Evolutionary conservation across 78 protist species (phyloP), one percentile per base, ranked within the genome.

Genomic region (Salpingoeca rosetta): DNA sequence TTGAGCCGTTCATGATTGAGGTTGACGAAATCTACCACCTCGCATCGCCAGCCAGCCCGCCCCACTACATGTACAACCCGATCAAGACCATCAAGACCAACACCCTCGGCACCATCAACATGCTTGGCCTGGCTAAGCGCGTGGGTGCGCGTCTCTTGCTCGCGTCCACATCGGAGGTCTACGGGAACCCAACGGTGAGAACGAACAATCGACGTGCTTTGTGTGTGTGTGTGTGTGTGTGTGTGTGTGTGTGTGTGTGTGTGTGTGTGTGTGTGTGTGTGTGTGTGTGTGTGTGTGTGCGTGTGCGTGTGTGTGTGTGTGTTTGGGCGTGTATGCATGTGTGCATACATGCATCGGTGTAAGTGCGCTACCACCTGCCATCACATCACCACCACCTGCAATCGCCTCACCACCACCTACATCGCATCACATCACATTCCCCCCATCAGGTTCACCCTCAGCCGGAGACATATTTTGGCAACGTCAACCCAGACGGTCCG

Each of bases 1-100:
- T 42, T 36, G 77, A 80, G 56, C 84, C 83, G 38, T 22, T 84
- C 79, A 3, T n/a, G 38, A 1, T 88, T 44, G 85, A 93, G 91
- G 57, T 87, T 44, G 93, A 93, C 73, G 91, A 80, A 73, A 87
- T 91, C 83, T 94, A 87, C 85, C 90, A 92, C 83, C 85, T 92
- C 39, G 95, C 96, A n/a, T 91, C 91, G 85, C 94, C 96, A 0
- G 95, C 97, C 27, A 86, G 92, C 74, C 95, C 95, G 2, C 90
- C 90, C 3, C 94, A 83, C 88, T 90, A 89, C 76, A 91, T 85
- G 85, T 37, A 37, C 87, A 87, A 93, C 45, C 91, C 96, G 2
- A 83, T 95, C 85, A 76, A 90, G 76, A 95, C 97, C 36, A 83
- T 88, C 80, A 87, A 89, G 84, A 95, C 97, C 38, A 28, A 41